phyloP scores from a whole-genome alignment of 257 asterid species.

The Phtheirospermum japonicum region DNA sequence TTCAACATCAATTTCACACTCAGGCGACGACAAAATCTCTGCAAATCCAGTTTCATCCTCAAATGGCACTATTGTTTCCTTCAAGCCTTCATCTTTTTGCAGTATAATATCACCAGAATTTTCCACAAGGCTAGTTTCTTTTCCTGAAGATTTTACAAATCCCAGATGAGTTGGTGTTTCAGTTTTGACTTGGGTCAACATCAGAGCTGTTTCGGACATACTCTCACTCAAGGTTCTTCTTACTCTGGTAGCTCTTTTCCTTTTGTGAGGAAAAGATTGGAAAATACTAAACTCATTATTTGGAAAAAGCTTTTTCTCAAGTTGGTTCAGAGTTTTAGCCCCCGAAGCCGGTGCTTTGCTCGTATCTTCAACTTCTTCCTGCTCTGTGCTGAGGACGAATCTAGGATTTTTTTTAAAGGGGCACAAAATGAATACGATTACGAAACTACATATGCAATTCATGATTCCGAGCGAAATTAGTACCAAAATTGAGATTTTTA shows the following conservation, averaged over 20 bases:
- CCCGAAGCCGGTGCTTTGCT: slow-evolving; percentile 28
- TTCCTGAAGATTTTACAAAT: slow-evolving; percentile 28
- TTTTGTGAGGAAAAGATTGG: slow-evolving; percentile 39
- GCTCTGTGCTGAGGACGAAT: slow-evolving; percentile 13
- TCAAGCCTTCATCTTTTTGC: slow-evolving; percentile 28
- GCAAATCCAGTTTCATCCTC: slow-evolving; percentile 27
- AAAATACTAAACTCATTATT: slow-evolving; percentile 28
- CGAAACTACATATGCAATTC: neutral
- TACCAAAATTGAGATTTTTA: neutral
- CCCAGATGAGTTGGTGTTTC: slow-evolving; percentile 26
- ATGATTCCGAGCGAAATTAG: neutral
- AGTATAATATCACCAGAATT: slow-evolving; percentile 15
- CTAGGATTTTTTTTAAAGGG: neutral
- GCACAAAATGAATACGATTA: neutral
- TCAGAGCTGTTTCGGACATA: neutral
- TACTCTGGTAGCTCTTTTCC: slow-evolving; percentile 49
- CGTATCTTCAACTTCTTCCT: slow-evolving; percentile 34
- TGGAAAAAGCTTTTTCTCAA: slow-evolving; percentile 32
- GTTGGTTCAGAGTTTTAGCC: slow-evolving; percentile 29
- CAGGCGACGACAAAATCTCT: slow-evolving; percentile 21
- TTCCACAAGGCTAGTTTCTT: slow-evolving; percentile 21
- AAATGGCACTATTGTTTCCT: slow-evolving; percentile 28
- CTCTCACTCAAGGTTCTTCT: slow-evolving; percentile 27
- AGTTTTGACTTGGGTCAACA: slow-evolving; percentile 20
- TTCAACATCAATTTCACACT: slow-evolving; percentile 33